phyloP scores from a whole-genome alignment of 345 rosid genomes.

The Murraya paniculata region DNA sequence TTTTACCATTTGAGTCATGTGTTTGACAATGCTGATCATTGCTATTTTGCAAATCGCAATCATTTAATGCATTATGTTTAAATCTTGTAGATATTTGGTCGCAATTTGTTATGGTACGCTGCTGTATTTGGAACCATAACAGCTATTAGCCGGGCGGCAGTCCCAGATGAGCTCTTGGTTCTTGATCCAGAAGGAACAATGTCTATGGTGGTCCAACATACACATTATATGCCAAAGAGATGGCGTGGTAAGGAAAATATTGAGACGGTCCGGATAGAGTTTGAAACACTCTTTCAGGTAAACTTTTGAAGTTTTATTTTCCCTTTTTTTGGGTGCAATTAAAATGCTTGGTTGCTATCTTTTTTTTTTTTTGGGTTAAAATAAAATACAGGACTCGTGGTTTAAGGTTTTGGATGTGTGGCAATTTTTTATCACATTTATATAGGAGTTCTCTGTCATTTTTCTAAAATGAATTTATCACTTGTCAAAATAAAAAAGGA shows the following conservation, averaged over 20 bases:
- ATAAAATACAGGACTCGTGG: background rate
- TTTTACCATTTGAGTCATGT: constrained; percentile 7
- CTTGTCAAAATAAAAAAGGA: background rate
- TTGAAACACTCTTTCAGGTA: constrained; percentile 97
- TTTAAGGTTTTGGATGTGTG: background rate
- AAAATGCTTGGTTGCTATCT: constrained; percentile 1
- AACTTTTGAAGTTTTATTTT: constrained; percentile 1
- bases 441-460: too few species aligned
- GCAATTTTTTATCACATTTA: too few species aligned
- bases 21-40: background rate
- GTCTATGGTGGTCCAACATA: constrained; percentile 85
- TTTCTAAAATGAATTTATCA: background rate
- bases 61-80: constrained; percentile 2
- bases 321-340: background rate
- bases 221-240: constrained; percentile 96
- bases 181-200: constrained; percentile 90
- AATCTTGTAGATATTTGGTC: constrained; percentile 85
- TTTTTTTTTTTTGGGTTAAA: too few species aligned
- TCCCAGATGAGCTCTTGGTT: constrained; percentile 79
- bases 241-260: constrained; percentile 94
- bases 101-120: constrained; percentile 96
- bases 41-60: background rate
- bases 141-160: constrained; percentile 93
- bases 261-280: constrained; percentile 69
- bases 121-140: constrained; percentile 98